phyloP scores from a whole-genome alignment of 2,329 filamentous ascomycete species.

The Emmonsiellopsis sp. region DNA sequence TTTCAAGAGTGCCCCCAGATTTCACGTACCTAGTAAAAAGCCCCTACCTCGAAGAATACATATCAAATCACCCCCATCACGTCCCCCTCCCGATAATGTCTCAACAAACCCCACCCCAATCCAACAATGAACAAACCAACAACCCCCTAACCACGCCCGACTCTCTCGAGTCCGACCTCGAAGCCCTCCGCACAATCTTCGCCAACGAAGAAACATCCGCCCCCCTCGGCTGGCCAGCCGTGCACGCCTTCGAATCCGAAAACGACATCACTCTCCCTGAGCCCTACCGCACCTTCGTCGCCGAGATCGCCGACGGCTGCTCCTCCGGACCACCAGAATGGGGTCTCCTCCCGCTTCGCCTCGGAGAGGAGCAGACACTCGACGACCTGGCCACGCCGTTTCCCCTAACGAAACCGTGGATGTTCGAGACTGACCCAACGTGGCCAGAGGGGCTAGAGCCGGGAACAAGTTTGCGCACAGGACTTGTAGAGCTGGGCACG shows the following conservation, averaged over 20 bases:
- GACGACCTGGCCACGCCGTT: not conserved
- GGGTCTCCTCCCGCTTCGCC: not conserved
- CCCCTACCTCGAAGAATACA: too few species aligned
- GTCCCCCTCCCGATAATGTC: too few species aligned
- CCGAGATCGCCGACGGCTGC: slow-evolving; percentile 1
- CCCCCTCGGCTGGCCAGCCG: slow-evolving; percentile 1
- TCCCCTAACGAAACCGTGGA: not conserved
- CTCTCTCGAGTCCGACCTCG: not conserved
- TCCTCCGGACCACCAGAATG: not conserved
- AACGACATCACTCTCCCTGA: slow-evolving; percentile 1
- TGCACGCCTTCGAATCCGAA: not conserved
- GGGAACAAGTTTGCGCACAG: not conserved
- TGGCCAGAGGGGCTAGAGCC: not conserved
- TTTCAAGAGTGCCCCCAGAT: too few species aligned
- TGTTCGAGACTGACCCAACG: not conserved
- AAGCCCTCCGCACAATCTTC: not conserved
- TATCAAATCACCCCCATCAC: too few species aligned
- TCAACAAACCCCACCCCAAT: too few species aligned
- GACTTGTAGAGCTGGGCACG: not conserved
- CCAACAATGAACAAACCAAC: too few species aligned
- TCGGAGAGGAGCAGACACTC: too few species aligned
- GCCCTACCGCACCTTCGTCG: slow-evolving; percentile 2
- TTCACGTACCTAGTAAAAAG: too few species aligned
- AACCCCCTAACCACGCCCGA: too few species aligned
- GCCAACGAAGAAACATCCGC: not conserved